These are phyloP conservation scores for Leishmania gerbilli DNA, from an alignment of 208 protist species.

Conservation along the genomic window DNA sequence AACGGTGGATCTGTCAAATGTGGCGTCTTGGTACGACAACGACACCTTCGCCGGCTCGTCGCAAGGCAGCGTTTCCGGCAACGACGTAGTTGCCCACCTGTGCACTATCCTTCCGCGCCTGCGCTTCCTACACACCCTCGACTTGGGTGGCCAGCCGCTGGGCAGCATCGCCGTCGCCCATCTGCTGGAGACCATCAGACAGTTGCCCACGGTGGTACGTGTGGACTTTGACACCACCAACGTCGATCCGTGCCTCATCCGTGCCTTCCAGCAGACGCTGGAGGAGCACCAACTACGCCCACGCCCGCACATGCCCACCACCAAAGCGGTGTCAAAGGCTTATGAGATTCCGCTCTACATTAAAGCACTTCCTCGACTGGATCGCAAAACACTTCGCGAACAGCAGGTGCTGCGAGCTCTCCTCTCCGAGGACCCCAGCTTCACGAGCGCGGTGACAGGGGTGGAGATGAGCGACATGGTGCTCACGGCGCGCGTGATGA, in stretches of 20 bases:
- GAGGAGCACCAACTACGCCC: constrained; percentile 15
- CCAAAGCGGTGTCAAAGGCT: not conserved
- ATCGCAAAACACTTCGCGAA: constrained; percentile 74
- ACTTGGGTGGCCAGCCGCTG: constrained; percentile 53
- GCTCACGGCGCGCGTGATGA: constrained; percentile 59
- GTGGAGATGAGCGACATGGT: constrained; percentile 44
- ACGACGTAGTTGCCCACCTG: constrained; percentile 52
- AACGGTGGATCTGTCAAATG: constrained; percentile 59
- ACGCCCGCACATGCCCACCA: not conserved
- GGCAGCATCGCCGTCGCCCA: constrained; percentile 49
- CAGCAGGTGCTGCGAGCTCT: constrained; percentile 66
- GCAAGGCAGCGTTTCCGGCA: constrained; percentile 38
- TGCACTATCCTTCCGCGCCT: constrained; percentile 40
- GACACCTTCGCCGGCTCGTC: constrained; percentile 40
- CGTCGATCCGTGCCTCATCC: constrained; percentile 37
- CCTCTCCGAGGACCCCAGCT: constrained; percentile 42
- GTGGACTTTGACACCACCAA: constrained; percentile 32
- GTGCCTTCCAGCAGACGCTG: constrained; percentile 34
- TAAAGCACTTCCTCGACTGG: constrained; percentile 33
- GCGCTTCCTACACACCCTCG: constrained; percentile 41
- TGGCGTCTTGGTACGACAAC: constrained; percentile 57
- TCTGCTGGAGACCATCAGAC: constrained; percentile 37
- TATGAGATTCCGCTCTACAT: constrained; percentile 34
- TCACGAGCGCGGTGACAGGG: constrained; percentile 27
- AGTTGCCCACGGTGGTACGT: constrained; percentile 27